Evolutionary conservation across 1,284 basidiomycete species (phyloP).

Genomic region (Volvariella surrecta): DNA sequence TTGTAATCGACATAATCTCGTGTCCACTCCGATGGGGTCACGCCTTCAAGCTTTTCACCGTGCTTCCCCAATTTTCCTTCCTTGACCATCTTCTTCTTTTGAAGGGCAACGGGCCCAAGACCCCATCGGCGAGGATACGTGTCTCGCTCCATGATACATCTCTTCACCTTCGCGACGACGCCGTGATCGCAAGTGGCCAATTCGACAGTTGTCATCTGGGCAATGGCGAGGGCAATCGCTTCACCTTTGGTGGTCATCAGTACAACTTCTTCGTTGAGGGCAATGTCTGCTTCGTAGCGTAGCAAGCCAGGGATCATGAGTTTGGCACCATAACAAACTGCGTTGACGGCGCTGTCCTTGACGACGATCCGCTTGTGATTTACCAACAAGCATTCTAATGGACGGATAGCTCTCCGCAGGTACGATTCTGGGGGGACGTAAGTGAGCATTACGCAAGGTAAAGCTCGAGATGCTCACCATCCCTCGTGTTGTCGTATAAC

Average conservation of each 20-base stretch:
- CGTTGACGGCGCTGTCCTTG: constrained; percentile 98
- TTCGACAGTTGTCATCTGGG: constrained; percentile 99
- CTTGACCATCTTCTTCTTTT: constrained; percentile 98
- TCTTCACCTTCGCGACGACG: constrained; percentile 98
- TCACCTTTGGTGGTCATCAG: constrained; percentile 99
- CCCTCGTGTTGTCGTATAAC: constrained; percentile 98
- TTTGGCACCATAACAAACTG: constrained; percentile 99
- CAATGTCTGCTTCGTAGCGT: constrained; percentile 95
- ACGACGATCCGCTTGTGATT: constrained; percentile 99
- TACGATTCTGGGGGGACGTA: constrained; percentile 69
- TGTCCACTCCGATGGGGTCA: constrained; percentile 89
- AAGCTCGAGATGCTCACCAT: constrained; percentile 49
- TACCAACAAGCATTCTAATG: constrained; percentile 89
- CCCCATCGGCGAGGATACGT: constrained; percentile 98
- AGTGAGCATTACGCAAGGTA: constrained; percentile 2
- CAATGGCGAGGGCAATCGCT: constrained; percentile 93
- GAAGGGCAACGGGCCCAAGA: constrained; percentile 89
- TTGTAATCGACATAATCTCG: constrained; percentile 91
- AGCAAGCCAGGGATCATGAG: constrained; percentile 99
- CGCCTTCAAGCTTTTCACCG: constrained; percentile 86
- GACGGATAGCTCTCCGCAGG: constrained; percentile 90
- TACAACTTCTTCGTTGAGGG: constrained; percentile 95
- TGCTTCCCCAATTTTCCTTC: constrained; percentile 95
- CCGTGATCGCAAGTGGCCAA: constrained; percentile 98
- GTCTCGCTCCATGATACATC: constrained; percentile 99